Percentiles rank a stretch among this genome's conserved stretches.
These are phyloP conservation scores for Pestalotiopsis sp. DNA, from an alignment of 2,329 filamentous ascomycete genomes.

Conservation along the genomic window DNA sequence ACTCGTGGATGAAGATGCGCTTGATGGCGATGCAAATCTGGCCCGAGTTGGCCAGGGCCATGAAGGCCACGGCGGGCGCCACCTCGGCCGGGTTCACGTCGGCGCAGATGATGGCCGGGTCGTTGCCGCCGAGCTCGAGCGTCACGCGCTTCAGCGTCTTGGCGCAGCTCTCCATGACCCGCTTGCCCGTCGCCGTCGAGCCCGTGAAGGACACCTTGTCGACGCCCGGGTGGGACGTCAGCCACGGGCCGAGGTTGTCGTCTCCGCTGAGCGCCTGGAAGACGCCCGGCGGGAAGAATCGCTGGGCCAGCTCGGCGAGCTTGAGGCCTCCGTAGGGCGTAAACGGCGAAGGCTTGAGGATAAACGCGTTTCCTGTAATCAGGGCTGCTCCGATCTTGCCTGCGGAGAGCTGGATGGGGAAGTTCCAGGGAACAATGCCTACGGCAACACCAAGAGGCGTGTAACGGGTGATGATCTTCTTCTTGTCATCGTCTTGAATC, in stretches of 20 bases:
- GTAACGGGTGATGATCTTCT: constrained; percentile 44
- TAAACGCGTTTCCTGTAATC: constrained; percentile 56
- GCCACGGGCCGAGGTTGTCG: constrained; percentile 54
- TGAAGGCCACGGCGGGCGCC: constrained; percentile 46
- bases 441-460: constrained; percentile 52
- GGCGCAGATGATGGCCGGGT: constrained; percentile 55
- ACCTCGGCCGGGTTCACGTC: constrained; percentile 53
- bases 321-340: constrained; percentile 57
- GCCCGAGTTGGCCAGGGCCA: constrained; percentile 55
- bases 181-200: constrained; percentile 52
- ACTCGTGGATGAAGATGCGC: constrained; percentile 63
- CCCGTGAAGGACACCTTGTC: constrained; percentile 64
- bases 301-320: constrained; percentile 51
- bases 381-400: constrained; percentile 56
- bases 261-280: constrained; percentile 58
- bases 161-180: constrained; percentile 51
- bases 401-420: constrained; percentile 48
- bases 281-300: constrained; percentile 57
- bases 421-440: constrained; percentile 67
- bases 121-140: constrained; percentile 58
- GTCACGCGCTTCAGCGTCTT: constrained; percentile 57
- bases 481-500: constrained; percentile 45
- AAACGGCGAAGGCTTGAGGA: constrained; percentile 62
- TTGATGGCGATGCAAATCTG: constrained; percentile 62
- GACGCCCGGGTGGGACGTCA: constrained; percentile 57